Conservation (phyloP, 148 eudicot genomes). For the Vaccinium vitisidaea region DNA sequence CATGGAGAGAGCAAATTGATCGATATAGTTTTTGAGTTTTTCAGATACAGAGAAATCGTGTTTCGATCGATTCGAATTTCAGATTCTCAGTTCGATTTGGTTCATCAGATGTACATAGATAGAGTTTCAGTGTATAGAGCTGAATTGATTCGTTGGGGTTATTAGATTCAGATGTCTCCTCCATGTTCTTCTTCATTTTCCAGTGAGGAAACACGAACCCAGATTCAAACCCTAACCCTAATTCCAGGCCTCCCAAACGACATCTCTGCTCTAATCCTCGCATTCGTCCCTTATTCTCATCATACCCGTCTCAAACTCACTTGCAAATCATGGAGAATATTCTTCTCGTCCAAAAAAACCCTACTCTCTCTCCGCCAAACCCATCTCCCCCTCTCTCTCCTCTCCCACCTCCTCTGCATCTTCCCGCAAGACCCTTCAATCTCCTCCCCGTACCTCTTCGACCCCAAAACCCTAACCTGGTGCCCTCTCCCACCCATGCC, state of each 20-base stretch:
- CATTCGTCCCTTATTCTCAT: slow-evolving; percentile 53
- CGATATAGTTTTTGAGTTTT: neutral
- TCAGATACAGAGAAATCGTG: no score
- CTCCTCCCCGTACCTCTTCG: slow-evolving; percentile 64
- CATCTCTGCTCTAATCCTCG: slow-evolving; percentile 53
- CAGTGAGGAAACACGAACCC: slow-evolving; percentile 12
- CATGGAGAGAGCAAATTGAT: neutral
- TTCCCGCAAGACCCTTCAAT: slow-evolving; percentile 81
- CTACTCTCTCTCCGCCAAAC: slow-evolving; percentile 44
- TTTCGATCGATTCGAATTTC: no score
- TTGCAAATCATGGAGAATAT: slow-evolving; percentile 67
- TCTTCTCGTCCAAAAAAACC: slow-evolving; percentile 59
- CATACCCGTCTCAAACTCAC: slow-evolving; percentile 59
- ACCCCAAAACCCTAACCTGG: slow-evolving; percentile 63
- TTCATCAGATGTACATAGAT: no score
- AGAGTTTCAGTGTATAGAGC: no score
- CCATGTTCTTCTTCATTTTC: slow-evolving; percentile 19
- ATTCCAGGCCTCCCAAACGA: slow-evolving; percentile 86
- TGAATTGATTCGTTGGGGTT: no score
- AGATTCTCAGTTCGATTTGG: no score
- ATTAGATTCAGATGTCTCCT: slow-evolving; percentile 19
- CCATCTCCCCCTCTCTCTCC: slow-evolving; percentile 14
- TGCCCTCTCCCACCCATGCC: slow-evolving; percentile 73
- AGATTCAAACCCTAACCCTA: slow-evolving; percentile 45
- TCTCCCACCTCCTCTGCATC: slow-evolving; percentile 61